Conservation (phyloP, 1,284 basidiomycete genomes). For the Apiotrichum sp. region DNA sequence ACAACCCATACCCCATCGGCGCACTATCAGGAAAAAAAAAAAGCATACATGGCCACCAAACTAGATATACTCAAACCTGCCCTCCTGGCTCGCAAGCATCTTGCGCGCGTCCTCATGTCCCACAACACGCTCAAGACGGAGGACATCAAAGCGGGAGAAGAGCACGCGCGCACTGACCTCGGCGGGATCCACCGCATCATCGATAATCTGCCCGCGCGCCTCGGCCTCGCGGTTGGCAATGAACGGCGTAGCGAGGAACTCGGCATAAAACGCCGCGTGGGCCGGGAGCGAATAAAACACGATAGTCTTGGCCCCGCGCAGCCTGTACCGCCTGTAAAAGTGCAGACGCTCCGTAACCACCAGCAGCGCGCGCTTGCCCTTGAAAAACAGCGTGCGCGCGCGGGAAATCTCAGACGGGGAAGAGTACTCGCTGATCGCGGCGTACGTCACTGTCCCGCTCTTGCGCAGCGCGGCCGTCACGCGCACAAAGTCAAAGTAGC, state of each 20-base stretch:
- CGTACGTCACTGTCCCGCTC: constrained; percentile 61
- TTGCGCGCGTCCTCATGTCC: constrained; percentile 48
- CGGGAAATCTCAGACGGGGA: constrained; percentile 87
- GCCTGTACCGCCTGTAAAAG: constrained; percentile 91
- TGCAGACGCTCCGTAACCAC: constrained; percentile 95
- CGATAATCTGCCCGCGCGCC: constrained; percentile 21
- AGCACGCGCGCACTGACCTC: constrained; percentile 72
- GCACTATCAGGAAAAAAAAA: too few relatives aligned
- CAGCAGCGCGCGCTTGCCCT: constrained; percentile 76
- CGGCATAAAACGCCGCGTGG: constrained; percentile 84
- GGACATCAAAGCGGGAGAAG: constrained; percentile 82
- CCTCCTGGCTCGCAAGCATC: constrained; percentile 45
- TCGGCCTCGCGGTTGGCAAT: constrained; percentile 50
- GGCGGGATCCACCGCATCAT: constrained; percentile 52
- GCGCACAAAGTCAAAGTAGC: constrained; percentile 94
- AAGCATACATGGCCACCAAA: too few relatives aligned
- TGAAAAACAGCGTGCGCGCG: constrained; percentile 88
- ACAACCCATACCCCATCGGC: too few relatives aligned
- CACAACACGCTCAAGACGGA: constrained; percentile 74
- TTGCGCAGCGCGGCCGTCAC: constrained; percentile 81
- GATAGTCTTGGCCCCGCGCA: constrained; percentile 83
- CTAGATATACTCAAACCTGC: constrained; percentile 44
- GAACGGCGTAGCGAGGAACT: constrained; percentile 82
- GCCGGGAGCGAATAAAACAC: constrained; percentile 89
- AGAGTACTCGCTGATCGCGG: constrained; percentile 92